These are phyloP conservation scores for Lycium barbarum DNA, from an alignment of 257 asterid genomes.

Conservation along the genomic window DNA sequence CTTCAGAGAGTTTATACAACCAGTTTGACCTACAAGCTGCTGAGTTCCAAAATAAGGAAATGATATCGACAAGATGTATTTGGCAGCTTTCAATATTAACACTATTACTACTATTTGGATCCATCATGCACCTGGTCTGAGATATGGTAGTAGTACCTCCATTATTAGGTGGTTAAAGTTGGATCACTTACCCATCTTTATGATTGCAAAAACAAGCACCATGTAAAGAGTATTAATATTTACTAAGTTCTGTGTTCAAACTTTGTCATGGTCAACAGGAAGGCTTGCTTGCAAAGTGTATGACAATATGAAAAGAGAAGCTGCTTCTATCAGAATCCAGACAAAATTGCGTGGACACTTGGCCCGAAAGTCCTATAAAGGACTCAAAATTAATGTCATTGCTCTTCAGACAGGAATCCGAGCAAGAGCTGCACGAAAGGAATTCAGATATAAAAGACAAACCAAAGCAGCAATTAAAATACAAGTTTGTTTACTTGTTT, in stretches of 20 bases:
- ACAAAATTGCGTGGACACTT: conserved; percentile 73
- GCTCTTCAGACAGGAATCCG: conserved; percentile 78
- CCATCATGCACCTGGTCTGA: background rate
- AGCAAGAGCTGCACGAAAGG: conserved; percentile 75
- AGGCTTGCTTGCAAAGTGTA: conserved; percentile 74
- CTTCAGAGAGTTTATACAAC: background rate
- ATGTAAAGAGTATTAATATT: background rate
- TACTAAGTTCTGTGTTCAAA: background rate
- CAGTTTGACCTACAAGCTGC: background rate
- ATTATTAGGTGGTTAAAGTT: background rate
- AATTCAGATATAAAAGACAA: conserved; percentile 70
- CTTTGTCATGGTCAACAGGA: conserved; percentile 53
- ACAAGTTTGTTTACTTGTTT: conserved; percentile 62
- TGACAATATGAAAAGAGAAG: conserved; percentile 66
- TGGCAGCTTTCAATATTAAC: conserved; percentile 12
- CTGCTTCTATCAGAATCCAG: conserved; percentile 87
- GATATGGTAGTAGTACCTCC: background rate
- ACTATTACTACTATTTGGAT: background rate
- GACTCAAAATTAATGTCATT: conserved; percentile 60
- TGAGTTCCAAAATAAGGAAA: background rate
- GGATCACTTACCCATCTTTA: background rate
- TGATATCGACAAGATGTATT: background rate
- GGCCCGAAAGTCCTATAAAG: conserved; percentile 62
- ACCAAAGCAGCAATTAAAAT: conserved; percentile 70
- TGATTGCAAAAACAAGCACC: background rate